Base-by-base conservation (phyloP, 2,329 filamentous ascomycete genomes). In the Trichoderma sp. region DNA sequence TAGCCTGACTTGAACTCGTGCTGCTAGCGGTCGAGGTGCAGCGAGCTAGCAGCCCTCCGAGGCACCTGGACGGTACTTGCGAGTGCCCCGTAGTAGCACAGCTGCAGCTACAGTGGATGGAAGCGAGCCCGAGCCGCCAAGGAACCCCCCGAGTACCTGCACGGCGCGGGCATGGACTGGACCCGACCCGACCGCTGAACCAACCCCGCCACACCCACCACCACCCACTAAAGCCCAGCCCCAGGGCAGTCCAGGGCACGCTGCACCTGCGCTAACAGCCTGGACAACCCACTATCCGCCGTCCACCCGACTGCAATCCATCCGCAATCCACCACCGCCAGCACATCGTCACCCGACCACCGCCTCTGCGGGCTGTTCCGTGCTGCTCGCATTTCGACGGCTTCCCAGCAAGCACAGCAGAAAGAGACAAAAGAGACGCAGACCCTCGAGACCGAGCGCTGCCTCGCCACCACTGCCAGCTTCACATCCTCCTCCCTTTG, bases 291-390 rank as follows among this genome's bases (percentile, higher is more conserved):
- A 39, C 34, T 14, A 39, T 21, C 34, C 52, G 26, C 52, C 12
- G 21, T 43, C 54, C 30, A n/a, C 54, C 19, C 54, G 21, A 57
- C 54, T 28, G 52, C 52, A 24, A 43, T 24, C 21, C 21, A 24
- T 52, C 26, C 50, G 50, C 50, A 52, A 52, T 24, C 58, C 58
- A 61, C 48, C 59, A 55, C 59, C 50, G 59, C 59, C 59, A 63
- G 50, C 59, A 12, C 59, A 63, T 63, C 59, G 59, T 63, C 59
- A 55, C 59, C 59, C 50, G 59, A 63, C 59, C 59, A 54, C 41
- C 50, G 59, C 59, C 50, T 12, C 59, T 39, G 52, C 59, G 59
- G 59, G 7, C 52, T 44, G 21, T 45, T 54, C 30, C 57, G 21
- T 39, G 47, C 30, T 30, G 30, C 30, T 30, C 7, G 30, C 30